Evolutionary conservation across 768 basidiomycete genomes (phyloP).

Genomic region (Auricularia auricula-judae): DNA sequence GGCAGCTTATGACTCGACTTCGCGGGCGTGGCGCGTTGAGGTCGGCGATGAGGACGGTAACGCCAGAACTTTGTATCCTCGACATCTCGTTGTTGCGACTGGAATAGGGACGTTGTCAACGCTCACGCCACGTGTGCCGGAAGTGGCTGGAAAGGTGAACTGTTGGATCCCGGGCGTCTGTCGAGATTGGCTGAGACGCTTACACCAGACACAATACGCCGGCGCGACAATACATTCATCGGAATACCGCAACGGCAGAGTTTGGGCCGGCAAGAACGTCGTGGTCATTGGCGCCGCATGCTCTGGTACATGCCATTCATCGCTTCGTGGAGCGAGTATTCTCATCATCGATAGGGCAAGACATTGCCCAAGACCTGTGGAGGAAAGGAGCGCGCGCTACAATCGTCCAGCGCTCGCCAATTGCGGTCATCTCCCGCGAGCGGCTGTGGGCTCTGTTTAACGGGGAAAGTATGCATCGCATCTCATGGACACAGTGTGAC

Average conservation of each 20-base stretch:
- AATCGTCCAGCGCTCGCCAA: conserved; percentile 1
- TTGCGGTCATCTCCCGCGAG: background rate
- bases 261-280: background rate
- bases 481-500: background rate
- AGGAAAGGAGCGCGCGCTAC: background rate
- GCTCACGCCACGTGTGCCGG: background rate
- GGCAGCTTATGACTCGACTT: background rate
- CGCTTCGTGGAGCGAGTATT: background rate
- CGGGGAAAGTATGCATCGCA: background rate
- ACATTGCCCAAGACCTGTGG: conserved; percentile 1
- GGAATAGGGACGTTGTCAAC: background rate
- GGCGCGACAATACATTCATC: background rate
- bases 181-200: too few species aligned
- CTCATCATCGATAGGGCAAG: background rate
- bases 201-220: background rate
- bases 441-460: background rate
- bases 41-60: background rate
- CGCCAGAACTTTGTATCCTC: background rate
- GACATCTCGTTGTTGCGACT: background rate
- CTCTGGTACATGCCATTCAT: background rate
- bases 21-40: background rate
- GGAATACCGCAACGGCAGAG: background rate
- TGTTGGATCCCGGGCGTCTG: background rate
- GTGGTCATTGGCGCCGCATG: background rate
- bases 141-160: background rate